A percentile compares a stretch with the other conserved stretches of the same genome.
Conservation (phyloP, 2,329 filamentous ascomycete genomes). For the Neofusicoccum cordaticola region DNA sequence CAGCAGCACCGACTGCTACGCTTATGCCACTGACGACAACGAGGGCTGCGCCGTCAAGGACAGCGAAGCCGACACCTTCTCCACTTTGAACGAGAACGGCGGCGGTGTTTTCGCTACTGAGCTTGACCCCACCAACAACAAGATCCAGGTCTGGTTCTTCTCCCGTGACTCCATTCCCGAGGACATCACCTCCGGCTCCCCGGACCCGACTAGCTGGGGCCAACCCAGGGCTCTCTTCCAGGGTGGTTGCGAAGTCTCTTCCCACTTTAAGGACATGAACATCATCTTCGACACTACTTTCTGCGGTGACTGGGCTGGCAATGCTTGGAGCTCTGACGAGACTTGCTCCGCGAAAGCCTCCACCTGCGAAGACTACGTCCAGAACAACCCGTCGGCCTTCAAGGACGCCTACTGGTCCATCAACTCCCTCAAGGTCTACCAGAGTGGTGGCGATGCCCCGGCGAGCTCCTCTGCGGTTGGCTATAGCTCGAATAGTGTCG, state of each 20-base stretch:
- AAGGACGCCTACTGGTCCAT: slow-evolving; percentile 73
- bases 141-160: slow-evolving; percentile 83
- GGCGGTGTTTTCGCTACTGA: slow-evolving; percentile 48
- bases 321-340: slow-evolving; percentile 57
- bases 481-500: background rate
- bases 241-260: slow-evolving; percentile 67
- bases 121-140: slow-evolving; percentile 62
- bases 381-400: slow-evolving; percentile 67
- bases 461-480: background rate
- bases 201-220: slow-evolving; percentile 68
- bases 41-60: slow-evolving; percentile 45
- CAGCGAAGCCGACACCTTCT: slow-evolving; percentile 41
- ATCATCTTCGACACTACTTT: slow-evolving; percentile 64
- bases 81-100: slow-evolving; percentile 49
- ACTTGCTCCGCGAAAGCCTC: slow-evolving; percentile 60
- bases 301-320: slow-evolving; percentile 64
- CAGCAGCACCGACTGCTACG: slow-evolving; percentile 49
- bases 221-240: slow-evolving; percentile 66
- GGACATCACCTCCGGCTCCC: slow-evolving; percentile 59
- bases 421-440: slow-evolving; percentile 41
- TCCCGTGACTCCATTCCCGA: slow-evolving; percentile 62
- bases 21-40: slow-evolving; percentile 39
- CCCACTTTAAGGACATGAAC: slow-evolving; percentile 68
- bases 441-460: background rate
- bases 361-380: slow-evolving; percentile 71